A percentile compares a stretch with the other conserved stretches of the same genome.
Conservation (phyloP, 208 protist species). For the Novymonas esmeraldas region DNA sequence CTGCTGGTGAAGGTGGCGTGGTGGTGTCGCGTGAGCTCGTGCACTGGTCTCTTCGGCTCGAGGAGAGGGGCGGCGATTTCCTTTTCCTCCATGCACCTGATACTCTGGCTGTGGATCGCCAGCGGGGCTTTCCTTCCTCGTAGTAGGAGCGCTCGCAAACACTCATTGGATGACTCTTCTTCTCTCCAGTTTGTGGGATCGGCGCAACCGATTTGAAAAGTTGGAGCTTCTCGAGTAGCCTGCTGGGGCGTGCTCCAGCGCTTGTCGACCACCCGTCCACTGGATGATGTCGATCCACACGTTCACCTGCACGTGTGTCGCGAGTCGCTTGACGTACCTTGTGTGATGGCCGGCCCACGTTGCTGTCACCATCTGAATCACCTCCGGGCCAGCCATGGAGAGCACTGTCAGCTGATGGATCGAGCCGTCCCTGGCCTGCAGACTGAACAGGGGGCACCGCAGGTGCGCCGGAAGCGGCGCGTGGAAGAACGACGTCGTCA, state of each 20-base stretch:
- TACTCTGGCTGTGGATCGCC: too few species aligned
- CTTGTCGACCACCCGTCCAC: not conserved
- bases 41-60: too few species aligned
- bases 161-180: too few species aligned
- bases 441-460: constrained; percentile 12
- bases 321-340: not conserved
- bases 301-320: not conserved
- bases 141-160: too few species aligned
- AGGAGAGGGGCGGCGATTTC: too few species aligned
- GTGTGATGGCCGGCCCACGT: not conserved
- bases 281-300: constrained; percentile 10
- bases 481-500: constrained; percentile 29
- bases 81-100: too few species aligned
- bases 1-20: too few species aligned
- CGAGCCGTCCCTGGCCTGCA: not conserved
- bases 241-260: not conserved
- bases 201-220: too few species aligned
- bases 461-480: not conserved
- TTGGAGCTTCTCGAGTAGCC: not conserved
- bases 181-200: too few species aligned
- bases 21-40: too few species aligned
- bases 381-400: not conserved
- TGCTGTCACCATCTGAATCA: constrained; percentile 2
- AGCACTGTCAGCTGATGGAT: not conserved
- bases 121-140: too few species aligned